These are phyloP conservation scores for Lachnellula arida DNA, from an alignment of 2,329 filamentous ascomycete genomes.

Conservation along the genomic window DNA sequence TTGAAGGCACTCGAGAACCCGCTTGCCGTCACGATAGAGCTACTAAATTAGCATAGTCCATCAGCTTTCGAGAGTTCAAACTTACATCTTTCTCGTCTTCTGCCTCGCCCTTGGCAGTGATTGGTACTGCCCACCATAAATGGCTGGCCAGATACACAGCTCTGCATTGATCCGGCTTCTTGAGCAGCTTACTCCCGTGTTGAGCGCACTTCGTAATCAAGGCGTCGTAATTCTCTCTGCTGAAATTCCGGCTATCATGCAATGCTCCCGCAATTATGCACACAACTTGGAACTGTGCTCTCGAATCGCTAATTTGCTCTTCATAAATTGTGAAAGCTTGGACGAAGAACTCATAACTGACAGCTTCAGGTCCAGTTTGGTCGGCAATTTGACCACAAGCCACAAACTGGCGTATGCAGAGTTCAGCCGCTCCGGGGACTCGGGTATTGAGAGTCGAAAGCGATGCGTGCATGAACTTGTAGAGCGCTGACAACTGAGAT, in stretches of 20 bases:
- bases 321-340: constrained; percentile 98
- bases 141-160: constrained; percentile 96
- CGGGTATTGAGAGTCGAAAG: constrained; percentile 84
- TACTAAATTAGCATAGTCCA: constrained; percentile 36
- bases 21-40: constrained; percentile 96
- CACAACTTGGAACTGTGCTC: constrained; percentile 96
- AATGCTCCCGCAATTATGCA: constrained; percentile 88
- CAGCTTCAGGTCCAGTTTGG: constrained; percentile 87
- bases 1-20: constrained; percentile 93
- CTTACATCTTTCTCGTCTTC: constrained; percentile 74
- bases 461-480: constrained; percentile 91
- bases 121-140: constrained; percentile 94
- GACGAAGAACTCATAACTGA: constrained; percentile 96
- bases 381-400: constrained; percentile 91
- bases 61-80: constrained; percentile 20
- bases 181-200: constrained; percentile 92
- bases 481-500: constrained; percentile 71
- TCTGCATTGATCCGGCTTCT: constrained; percentile 96
- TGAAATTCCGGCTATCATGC: constrained; percentile 84
- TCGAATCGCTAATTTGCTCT: constrained; percentile 89
- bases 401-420: constrained; percentile 84
- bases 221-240: constrained; percentile 97
- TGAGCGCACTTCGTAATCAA: constrained; percentile 96
- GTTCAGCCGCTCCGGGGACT: constrained; percentile 77
- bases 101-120: constrained; percentile 73